These are phyloP conservation scores for Xylariaceae sp. DNA, from an alignment of 2,329 filamentous ascomycete genomes.

Conservation along the genomic window DNA sequence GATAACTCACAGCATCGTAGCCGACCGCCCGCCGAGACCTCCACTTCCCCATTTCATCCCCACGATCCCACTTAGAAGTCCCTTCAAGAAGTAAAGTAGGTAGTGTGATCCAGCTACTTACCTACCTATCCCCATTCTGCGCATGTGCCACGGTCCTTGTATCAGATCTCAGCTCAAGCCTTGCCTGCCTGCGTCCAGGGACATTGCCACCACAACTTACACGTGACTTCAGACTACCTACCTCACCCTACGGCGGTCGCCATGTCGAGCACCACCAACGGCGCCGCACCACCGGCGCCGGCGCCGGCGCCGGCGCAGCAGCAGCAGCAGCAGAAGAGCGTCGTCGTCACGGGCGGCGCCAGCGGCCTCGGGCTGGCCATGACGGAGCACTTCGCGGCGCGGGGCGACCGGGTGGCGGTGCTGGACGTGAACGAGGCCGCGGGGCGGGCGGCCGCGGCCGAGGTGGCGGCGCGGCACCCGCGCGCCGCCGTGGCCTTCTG, in stretches of 20 bases:
- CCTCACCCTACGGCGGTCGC: neutral
- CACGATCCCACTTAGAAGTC: too few relatives aligned
- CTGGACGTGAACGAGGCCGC: slow-evolving; percentile 24
- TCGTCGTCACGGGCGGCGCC: slow-evolving; percentile 28
- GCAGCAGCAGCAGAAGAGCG: slow-evolving; percentile 12
- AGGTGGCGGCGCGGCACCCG: slow-evolving; percentile 20
- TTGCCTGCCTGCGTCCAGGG: too few relatives aligned
- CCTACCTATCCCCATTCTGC: too few relatives aligned
- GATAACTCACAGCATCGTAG: too few relatives aligned
- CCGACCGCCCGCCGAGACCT: too few relatives aligned
- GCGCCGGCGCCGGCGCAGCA: too few relatives aligned
- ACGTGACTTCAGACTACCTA: neutral
- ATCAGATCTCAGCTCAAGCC: too few relatives aligned
- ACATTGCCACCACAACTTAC: neutral
- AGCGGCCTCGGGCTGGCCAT: slow-evolving; percentile 30
- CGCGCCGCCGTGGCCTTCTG: slow-evolving; percentile 21
- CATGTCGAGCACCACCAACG: slow-evolving; percentile 7
- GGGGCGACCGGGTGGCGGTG: slow-evolving; percentile 25
- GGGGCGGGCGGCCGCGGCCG: slow-evolving; percentile 17
- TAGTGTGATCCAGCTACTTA: too few relatives aligned
- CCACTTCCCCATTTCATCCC: too few relatives aligned
- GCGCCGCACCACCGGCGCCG: slow-evolving; percentile 1
- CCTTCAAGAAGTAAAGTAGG: too few relatives aligned
- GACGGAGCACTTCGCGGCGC: slow-evolving; percentile 26
- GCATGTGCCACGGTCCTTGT: too few relatives aligned